Base-by-base conservation (phyloP, 2,329 filamentous ascomycete species). In the Pseudonectria foliicola region DNA sequence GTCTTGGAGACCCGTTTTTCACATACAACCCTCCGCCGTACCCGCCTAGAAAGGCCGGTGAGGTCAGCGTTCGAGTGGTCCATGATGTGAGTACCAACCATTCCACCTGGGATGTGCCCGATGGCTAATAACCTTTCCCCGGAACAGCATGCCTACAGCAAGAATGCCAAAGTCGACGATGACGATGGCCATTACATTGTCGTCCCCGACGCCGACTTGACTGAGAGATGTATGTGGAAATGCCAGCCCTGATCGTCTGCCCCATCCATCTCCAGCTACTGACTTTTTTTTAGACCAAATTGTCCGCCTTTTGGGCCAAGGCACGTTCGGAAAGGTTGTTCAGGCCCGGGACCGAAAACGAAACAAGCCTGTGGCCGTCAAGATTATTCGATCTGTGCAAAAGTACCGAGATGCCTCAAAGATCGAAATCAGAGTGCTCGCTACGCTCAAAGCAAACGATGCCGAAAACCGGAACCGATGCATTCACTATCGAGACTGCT, bases 101-200 rank as follows among this genome's bases (percentile, higher is more conserved):
- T 35, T 35, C 38, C 29, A 14, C 24, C 14, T 18, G 16, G 13
- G 15, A 6, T 16, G 10, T 29, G 14, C 15, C 13, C 23, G 26
- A 24, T 11, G 34, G 15, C 30, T 36, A 38, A 36, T 33, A 49
- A 28, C 50, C 46, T 33, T 35, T 21, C 27, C 26, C 32, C 25
- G 15, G 4, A 21, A 26, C 21, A 58, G 55, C 52, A 56, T 31
- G 54, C 56, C 26, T 64, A 67, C 31, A 67, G 67, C 39, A 74
- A 73, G 43, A 68, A 78, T 46, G 71, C 80, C 49, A 92, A 93
- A 57, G 82, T 92, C 29, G 92, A 98, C 53, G 92, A 98, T 47
- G 88, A 95, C 29, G 92, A 98, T 52, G 92, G 92, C 5, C 92
- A 98, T 61, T 98, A 95, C 56, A 87, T 96, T 49, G 89, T 98